Evolutionary conservation across 306 rosid genomes (phyloP), one percentile per base, ranked within the genome.

Genomic region (Rubus parviflorus): DNA sequence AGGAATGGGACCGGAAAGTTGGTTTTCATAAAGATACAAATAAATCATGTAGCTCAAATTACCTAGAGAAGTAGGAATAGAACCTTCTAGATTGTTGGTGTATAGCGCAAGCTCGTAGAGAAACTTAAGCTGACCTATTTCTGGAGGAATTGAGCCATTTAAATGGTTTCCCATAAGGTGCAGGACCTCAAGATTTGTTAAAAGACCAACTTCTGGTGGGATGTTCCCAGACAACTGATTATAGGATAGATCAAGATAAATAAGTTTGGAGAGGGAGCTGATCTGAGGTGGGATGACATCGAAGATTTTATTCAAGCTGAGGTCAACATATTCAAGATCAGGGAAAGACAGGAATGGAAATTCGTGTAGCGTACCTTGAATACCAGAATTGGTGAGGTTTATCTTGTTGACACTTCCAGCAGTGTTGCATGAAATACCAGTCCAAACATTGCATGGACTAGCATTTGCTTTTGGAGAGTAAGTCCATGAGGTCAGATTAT

Each of bases 111-210:
- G 56, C 56, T 15, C 56, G 6, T 2, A 3, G 17, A 51, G 56
- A 51, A 16, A 51, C 56, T 15, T 51, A 16, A 51, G n/a, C 79
- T 70, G 84, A 75, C 79, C 72, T 19, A 77, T 60, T 9, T 67
- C 71, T 37, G 14, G 0, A 3, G 85, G 85, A 56, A 82, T 82
- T 6, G 67, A 48, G 15, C 79, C 85, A 56, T 16, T 8, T 15
- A 51, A 16, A 1, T 51, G 56, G 56, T 51, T 51, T 51, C 16
- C n/a, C 1, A 14, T 4, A 0, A 51, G n/a, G 56, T 51, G 56
- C 1, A 51, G 8, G 56, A 51, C 56, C 56, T 51, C n/a, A 15
- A 51, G 7, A 51, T 51, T 5, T 51, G 6, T 51, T 4, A 51
- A 19, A 15, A 51, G 15, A 51, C 56, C 16, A 4, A 51, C 13